Conservation (phyloP, 768 basidiomycete species). For the Tulasnella sp. region DNA sequence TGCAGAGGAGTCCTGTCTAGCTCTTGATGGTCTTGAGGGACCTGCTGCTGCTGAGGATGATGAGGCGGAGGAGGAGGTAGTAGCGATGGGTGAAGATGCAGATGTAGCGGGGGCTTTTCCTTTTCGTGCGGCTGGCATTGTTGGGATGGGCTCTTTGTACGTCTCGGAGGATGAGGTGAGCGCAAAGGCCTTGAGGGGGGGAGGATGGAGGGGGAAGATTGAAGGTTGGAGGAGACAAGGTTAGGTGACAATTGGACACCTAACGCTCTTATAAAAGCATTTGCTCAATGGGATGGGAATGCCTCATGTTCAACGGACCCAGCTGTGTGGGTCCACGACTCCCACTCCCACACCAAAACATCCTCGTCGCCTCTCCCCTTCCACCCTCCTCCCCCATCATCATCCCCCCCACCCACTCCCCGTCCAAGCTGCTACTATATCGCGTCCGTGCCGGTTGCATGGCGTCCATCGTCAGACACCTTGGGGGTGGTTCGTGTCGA, state of each 20-base stretch:
- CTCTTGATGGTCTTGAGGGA: background rate
- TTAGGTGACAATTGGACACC: constrained; percentile 20
- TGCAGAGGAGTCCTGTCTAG: constrained; percentile 3
- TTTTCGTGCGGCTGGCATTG: constrained; percentile 26
- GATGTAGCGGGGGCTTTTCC: constrained; percentile 26
- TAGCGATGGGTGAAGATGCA: constrained; percentile 26
- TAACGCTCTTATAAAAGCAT: constrained; percentile 6
- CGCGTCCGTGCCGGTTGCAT: background rate
- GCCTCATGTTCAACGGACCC: constrained; percentile 1
- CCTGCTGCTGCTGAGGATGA: background rate
- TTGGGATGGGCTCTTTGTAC: background rate
- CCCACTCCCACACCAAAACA: constrained; percentile 19
- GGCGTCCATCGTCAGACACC: background rate
- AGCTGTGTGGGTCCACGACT: background rate
- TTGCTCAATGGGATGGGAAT: background rate
- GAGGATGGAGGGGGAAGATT: constrained; percentile 7
- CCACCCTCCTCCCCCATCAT: background rate
- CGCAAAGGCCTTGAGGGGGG: constrained; percentile 14
- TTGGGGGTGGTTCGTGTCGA: background rate
- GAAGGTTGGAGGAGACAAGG: constrained; percentile 28
- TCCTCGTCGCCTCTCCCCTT: background rate
- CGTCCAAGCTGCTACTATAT: background rate
- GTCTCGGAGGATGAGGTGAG: constrained; percentile 6
- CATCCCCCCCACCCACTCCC: background rate
- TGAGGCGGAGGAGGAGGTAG: background rate